Evolutionary conservation across 2,329 filamentous ascomycete genomes (phyloP), one percentile per base, ranked within the genome.

Genomic region (Fusarium verticillioides): DNA sequence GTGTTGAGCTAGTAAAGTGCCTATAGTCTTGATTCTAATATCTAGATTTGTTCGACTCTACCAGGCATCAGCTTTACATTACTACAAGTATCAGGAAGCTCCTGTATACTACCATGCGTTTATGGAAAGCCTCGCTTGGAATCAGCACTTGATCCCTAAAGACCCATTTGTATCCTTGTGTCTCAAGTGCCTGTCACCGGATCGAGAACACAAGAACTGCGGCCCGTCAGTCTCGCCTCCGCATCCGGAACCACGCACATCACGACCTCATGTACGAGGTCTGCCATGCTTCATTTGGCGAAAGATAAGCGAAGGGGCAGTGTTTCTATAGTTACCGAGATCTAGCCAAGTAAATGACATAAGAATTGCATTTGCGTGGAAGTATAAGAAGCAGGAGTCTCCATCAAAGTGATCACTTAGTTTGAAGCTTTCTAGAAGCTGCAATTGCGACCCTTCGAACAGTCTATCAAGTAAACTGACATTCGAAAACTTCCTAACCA

Each of bases 221-320:
- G n/a, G 44, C 37, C 56, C 12, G 39, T 36, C 21, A 32, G 52
- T 68, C 28, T 15, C 34, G 57, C 47, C 21, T 63, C 69, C 67
- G 69, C 57, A 71, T 71, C 57, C 69, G 67, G 69, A 71, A 68
- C 13, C 26, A 58, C 36, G 10, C 26, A 8, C 52, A 58, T 32
- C 23, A 44, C 15, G 40, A 11, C 36, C 32, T 57, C 30, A 58
- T 10, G 53, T 72, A 26, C 58, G 21, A 72, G 53, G 46, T 34
- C 46, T 53, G 13, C 39, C 53, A 53, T 72, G 68, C 68, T 72
- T 72, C 68, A 72, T 72, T 28, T 72, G 53, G 68, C 58, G 63
- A 72, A 63, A 28, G 7, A 58, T 63, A 63, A 46, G 52, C 69
- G 57, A 70, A 30, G 37, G 15, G 23, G 18, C 10, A 36, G 28